Evolutionary conservation across 345 rosid species (phyloP).

Genomic region (Kernera saxatilis): DNA sequence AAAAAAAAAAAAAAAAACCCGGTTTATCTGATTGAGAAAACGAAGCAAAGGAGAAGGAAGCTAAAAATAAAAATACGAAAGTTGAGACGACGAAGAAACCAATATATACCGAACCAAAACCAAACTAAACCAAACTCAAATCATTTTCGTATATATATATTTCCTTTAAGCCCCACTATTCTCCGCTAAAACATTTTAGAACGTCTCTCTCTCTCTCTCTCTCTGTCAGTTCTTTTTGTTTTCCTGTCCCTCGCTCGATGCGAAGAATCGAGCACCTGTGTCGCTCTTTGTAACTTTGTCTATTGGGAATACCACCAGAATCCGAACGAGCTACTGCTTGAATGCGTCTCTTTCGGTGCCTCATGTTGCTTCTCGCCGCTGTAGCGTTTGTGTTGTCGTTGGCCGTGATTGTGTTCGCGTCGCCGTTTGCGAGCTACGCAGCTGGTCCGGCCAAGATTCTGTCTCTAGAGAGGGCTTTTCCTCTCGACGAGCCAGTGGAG

Average conservation of each 20-base stretch:
- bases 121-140: conserved; percentile 6
- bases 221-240: conserved; percentile 21
- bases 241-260: conserved; percentile 31
- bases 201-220: conserved; percentile 12
- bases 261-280: conserved; percentile 28
- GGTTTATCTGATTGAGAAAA: background rate
- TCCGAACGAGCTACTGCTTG: conserved; percentile 19
- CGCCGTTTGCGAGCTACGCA: conserved; percentile 28
- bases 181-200: conserved; percentile 16
- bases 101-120: background rate
- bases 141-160: background rate
- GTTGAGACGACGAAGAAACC: background rate
- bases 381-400: conserved; percentile 7
- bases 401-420: conserved; percentile 3
- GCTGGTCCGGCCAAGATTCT: conserved; percentile 31
- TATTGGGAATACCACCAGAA: background rate
- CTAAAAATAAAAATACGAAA: background rate
- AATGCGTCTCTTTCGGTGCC: conserved; percentile 29
- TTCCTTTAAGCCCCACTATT: background rate
- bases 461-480: conserved; percentile 61
- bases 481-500: conserved; percentile 46
- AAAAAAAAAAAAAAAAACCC: no score
- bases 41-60: background rate
- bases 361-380: conserved; percentile 31
- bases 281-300: background rate